Base-by-base conservation (phyloP, 768 basidiomycete genomes). In the Leccinum truebloodii region DNA sequence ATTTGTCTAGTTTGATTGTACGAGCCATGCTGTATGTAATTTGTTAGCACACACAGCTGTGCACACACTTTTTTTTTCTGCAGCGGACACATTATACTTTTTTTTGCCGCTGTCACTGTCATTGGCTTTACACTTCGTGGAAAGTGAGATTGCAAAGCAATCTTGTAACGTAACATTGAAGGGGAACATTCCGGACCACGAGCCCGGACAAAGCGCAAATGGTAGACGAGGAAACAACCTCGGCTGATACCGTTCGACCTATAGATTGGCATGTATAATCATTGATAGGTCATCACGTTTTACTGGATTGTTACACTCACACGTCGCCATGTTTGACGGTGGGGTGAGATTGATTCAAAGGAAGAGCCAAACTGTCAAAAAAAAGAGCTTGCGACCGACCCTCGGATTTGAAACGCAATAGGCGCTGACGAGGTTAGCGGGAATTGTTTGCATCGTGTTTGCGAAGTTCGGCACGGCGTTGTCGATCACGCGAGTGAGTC, bases 401-500 rank as follows among this genome's bases (percentile, higher is more conserved):
- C 8, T 57, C 54, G 56, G 56, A 34, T 34, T 34, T 55, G 12
- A 55, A 57, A 44, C 28, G 20, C 24, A 9, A 49, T 35, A 58
- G 55, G 53, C 60, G 57, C 58, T 57, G 52, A 58, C 54, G 34
- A 26, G 16, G 50, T 48, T 51, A 63, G 41, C 53, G 34, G 20
- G 44, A 8, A 46, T 24, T 32, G 34, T 4, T 16, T n/a, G 51
- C 41, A 44, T 10, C 44, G 44, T 22, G 37, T 34, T 55, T 10
- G 32, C 6, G 46, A 46, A 13, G 9, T 10, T 20, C 44, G 44
- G 44, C 44, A 46, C n/a, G 44, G 44, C 20, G 44, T 12, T 20
- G 26, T 41, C 30, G 57, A 32, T 62, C 64, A 63, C 53, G 56
- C 64, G 56, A 63, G 50, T n/a, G 22, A 14, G 44, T 46, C 44